These are phyloP conservation scores for Colletotrichum sp. DNA, from an alignment of 2,329 filamentous ascomycete species.

Conservation along the genomic window DNA sequence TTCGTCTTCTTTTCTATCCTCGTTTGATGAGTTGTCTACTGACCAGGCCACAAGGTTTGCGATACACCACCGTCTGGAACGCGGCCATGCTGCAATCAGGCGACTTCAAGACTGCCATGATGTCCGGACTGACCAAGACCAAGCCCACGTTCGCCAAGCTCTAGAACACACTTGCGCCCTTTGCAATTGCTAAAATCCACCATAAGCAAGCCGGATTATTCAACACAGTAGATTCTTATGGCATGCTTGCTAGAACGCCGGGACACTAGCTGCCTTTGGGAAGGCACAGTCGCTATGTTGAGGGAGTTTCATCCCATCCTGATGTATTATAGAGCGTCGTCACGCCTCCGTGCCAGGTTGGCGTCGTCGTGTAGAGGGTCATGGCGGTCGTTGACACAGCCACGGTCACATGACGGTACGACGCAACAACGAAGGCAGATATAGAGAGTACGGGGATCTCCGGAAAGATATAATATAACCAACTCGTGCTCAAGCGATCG, in stretches of 20 bases:
- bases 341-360: not conserved
- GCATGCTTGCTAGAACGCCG: not conserved
- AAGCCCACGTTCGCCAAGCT: slow-evolving; percentile 87
- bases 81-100: slow-evolving; percentile 79
- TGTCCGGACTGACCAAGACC: slow-evolving; percentile 78
- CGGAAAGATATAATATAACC: not conserved
- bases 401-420: not conserved
- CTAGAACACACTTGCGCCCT: slow-evolving; percentile 37
- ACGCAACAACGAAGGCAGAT: not conserved
- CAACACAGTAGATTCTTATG: not conserved
- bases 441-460: not conserved
- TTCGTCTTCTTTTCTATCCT: not conserved
- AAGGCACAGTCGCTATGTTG: not conserved
- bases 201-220: not conserved
- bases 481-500: not conserved
- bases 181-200: not conserved
- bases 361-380: not conserved
- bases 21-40: not conserved
- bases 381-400: not conserved
- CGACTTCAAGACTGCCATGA: slow-evolving; percentile 76
- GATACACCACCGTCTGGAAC: slow-evolving; percentile 90
- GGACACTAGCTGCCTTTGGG: not conserved
- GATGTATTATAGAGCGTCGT: not conserved
- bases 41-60: slow-evolving; percentile 56
- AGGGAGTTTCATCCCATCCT: not conserved